These are phyloP conservation scores for Fusarium pseudoanthophilum DNA, from an alignment of 2,329 filamentous ascomycete genomes.

Conservation along the genomic window DNA sequence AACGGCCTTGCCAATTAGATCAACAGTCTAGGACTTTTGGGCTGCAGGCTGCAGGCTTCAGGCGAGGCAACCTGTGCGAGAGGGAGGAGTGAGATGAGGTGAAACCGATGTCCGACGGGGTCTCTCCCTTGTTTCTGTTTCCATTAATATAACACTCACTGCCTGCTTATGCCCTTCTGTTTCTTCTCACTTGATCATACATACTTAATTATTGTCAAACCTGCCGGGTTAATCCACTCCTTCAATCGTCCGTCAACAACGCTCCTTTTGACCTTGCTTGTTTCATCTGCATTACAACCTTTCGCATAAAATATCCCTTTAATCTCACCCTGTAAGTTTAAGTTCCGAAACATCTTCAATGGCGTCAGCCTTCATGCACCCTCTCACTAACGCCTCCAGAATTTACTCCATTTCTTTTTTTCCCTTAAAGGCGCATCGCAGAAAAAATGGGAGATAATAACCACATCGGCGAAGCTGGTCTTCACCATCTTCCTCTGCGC, in stretches of 20 bases:
- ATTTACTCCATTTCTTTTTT: not conserved
- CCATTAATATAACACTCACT: constrained; percentile 19
- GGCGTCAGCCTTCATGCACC: not conserved
- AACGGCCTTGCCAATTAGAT: constrained; percentile 15
- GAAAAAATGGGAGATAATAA: constrained; percentile 38
- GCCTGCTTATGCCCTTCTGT: constrained; percentile 13
- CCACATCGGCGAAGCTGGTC: constrained; percentile 35
- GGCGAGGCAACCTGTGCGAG: constrained; percentile 33
- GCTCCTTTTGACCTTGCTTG: not conserved
- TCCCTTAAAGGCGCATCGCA: not conserved
- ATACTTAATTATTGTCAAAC: not conserved
- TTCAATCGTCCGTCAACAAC: not conserved
- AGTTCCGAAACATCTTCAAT: not conserved
- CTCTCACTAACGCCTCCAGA: not conserved
- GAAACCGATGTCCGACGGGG: constrained; percentile 3
- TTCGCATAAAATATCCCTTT: constrained; percentile 1
- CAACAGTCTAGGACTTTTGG: constrained; percentile 4
- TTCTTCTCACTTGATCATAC: not conserved
- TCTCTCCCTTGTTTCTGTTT: constrained; percentile 7
- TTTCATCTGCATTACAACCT: not conserved
- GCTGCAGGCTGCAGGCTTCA: constrained; percentile 20
- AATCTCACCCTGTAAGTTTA: constrained; percentile 22
- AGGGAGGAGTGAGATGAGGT: constrained; percentile 10
- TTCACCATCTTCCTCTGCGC: constrained; percentile 44
- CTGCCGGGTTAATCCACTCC: constrained; percentile 12